Base-by-base conservation (phyloP, 2,329 filamentous ascomycete genomes). In the Calonectria fujianensis region DNA sequence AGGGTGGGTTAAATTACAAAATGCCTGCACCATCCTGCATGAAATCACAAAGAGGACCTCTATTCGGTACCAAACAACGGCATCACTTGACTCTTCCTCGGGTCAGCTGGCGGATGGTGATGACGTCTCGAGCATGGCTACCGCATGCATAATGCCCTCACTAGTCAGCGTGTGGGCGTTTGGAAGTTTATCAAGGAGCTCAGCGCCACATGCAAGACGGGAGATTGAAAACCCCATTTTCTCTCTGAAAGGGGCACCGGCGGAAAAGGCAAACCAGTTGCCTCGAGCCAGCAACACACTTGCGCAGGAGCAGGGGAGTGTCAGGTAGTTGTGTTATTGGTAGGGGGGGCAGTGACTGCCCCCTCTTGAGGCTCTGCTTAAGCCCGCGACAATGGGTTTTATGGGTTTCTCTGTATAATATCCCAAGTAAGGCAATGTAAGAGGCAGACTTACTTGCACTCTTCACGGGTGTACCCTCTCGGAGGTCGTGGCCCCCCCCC, bases 181-280 rank as follows among this genome's bases (percentile, higher is more conserved):
- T 24, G 32, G 4, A 29, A 39, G 14, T 41, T 41, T 41, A 63
- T 29, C 35, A 20, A 63, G n/a, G 8, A 27, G 37, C 16, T 24
- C 35, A 29, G 35, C 57, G 57, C 37, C 37, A 63, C 24, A 41
- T 63, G 57, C 57, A 63, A 18, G 35, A 41, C 16, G n/a, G 9
- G 35, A 27, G 9, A 18, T 63, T 24, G n/a, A 31, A 18, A 37
- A 29, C 9, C 16, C 39, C 45, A 48, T 48, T 39, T 41, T 24
- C 35, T 37, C 57, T 35, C 35, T 35, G 10, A 8, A 18, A 27
- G 35, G 4, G 24, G 14, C 35, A 14, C 16, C 5, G 16, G 10
- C 3, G 18, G 14, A 16, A 41, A 16, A 63, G 35, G 35, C 35
- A 63, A 29, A 37, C 35, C 2, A 10, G 39, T 29, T 41, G 57